phyloP scores from a whole-genome alignment of 805 yeast genomes.

The Candida lessepsii region DNA sequence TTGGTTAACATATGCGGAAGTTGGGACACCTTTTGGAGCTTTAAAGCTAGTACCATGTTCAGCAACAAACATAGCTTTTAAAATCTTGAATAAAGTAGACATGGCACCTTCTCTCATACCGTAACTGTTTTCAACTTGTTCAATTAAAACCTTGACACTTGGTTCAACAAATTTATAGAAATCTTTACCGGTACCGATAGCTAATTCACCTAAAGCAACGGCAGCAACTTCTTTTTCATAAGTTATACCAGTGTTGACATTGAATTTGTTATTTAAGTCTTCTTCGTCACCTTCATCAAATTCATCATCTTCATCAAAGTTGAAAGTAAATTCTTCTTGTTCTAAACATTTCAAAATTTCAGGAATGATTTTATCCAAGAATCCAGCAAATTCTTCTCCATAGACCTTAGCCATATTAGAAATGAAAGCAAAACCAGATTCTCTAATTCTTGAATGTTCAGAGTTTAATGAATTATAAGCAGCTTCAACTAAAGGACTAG shows the following conservation, averaged over 20 bases:
- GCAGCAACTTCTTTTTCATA: conserved; percentile 96
- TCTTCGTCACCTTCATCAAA: conserved; percentile 58
- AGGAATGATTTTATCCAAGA: conserved; percentile 79
- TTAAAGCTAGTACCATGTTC: conserved; percentile 46
- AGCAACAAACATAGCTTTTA: conserved; percentile 62
- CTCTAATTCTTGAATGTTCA: conserved; percentile 83
- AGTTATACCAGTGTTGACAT: conserved; percentile 92
- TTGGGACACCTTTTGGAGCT: conserved; percentile 64
- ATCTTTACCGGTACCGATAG: conserved; percentile 78
- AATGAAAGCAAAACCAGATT: conserved; percentile 90
- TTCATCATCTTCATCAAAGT: conserved; percentile 51
- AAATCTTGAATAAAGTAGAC: conserved; percentile 78
- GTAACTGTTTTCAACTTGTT: conserved; percentile 80
- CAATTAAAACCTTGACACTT: conserved; percentile 59
- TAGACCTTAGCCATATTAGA: conserved; percentile 94
- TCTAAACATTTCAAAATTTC: conserved; percentile 78
- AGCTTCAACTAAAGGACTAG: conserved; percentile 84
- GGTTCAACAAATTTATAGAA: conserved; percentile 77
- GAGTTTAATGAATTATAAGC: conserved; percentile 77
- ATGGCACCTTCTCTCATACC: conserved; percentile 90
- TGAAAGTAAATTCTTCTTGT: conserved; percentile 79
- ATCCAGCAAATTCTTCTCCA: conserved; percentile 84
- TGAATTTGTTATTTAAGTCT: conserved; percentile 67
- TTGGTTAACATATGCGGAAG: conserved; percentile 57
- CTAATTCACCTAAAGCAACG: conserved; percentile 84